A percentile compares a stretch with the other conserved stretches of the same genome.
Conservation (phyloP, 2,329 filamentous ascomycete genomes). For the Metarhizium robertsii region DNA sequence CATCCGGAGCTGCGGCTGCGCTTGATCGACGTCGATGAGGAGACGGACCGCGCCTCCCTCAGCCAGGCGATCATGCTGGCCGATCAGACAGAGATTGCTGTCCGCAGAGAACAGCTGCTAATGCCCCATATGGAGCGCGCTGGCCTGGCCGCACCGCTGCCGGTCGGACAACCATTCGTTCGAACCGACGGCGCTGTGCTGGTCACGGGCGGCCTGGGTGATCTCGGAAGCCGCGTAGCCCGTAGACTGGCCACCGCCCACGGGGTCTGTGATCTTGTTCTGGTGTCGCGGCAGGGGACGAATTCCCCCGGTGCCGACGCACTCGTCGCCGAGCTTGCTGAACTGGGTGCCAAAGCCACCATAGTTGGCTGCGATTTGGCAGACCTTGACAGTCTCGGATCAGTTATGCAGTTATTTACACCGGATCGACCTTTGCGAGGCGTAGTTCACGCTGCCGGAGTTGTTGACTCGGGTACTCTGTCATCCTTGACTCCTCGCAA, state of each 20-base stretch:
- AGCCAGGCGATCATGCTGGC: no score
- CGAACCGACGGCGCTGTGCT: slow-evolving; percentile 9
- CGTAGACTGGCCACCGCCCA: slow-evolving; percentile 2
- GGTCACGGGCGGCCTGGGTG: slow-evolving; percentile 10
- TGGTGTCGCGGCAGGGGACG: no score
- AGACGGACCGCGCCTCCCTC: not conserved
- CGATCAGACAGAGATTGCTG: no score
- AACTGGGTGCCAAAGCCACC: slow-evolving; percentile 6
- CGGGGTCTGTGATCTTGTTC: no score
- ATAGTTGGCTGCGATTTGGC: slow-evolving; percentile 7
- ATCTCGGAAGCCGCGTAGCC: slow-evolving; percentile 9
- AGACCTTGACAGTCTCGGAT: slow-evolving; percentile 1
- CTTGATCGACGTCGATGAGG: slow-evolving; percentile 7
- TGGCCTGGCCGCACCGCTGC: not conserved
- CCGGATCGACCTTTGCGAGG: no score
- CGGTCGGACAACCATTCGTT: not conserved
- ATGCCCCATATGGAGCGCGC: no score
- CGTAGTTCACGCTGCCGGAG: no score
- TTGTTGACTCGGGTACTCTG: no score
- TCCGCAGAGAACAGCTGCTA: no score
- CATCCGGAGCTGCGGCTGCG: slow-evolving; percentile 9
- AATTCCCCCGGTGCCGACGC: slow-evolving; percentile 1
- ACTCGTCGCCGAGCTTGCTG: slow-evolving; percentile 6
- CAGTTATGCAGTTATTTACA: no score
- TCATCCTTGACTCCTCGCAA: no score